Evolutionary conservation across 108 stramenopile genomes (phyloP), one percentile per base, ranked within the genome.

Genomic region (Aurantiochytrium sp.): DNA sequence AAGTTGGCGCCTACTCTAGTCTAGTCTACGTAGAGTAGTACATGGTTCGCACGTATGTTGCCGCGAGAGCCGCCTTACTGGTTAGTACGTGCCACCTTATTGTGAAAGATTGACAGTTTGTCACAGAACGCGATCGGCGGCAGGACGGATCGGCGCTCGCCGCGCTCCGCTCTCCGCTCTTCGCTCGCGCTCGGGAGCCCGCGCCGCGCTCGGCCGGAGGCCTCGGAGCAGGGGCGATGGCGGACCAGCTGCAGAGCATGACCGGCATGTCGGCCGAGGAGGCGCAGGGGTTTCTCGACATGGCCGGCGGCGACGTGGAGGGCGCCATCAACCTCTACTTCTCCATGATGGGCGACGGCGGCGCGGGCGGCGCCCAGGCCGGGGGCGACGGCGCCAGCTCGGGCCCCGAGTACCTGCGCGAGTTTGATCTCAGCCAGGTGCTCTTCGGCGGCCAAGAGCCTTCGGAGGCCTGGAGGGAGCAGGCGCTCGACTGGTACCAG

Each of bases 221-320:
- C n/a, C n/a, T n/a, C n/a, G n/a, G n/a, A n/a, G n/a, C n/a, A 52
- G 17, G 50, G 15, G n/a, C 59, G 59, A 81, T 48, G 73, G 45
- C 45, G 73, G 73, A 81, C n/a, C 39, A 48, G 24, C 45, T 81
- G 27, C 73, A 81, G 73, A 48, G 42, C 39, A 81, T 81, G 73
- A 81, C 73, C 36, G 73, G 73, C 45, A 48, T 81, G 42, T 41
- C 42, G 39, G 45, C 73, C 27, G 73, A 81, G 73, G 73, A 81
- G 45, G 73, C 73, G 39, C 73, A 81, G 45, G 27, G 30, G 42
- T 81, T 48, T 24, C 45, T 81, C 3, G 73, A 81, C n/a, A 81
- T 81, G 73, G 73, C 73, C 42, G 73, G 73, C 39, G 73, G 73
- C 27, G 73, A 81, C 45, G 45, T 81, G 36, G 73, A 81, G 73